Evolutionary conservation across 2,329 filamentous ascomycete species (phyloP).

Genomic region (Talaromyces piceae): DNA sequence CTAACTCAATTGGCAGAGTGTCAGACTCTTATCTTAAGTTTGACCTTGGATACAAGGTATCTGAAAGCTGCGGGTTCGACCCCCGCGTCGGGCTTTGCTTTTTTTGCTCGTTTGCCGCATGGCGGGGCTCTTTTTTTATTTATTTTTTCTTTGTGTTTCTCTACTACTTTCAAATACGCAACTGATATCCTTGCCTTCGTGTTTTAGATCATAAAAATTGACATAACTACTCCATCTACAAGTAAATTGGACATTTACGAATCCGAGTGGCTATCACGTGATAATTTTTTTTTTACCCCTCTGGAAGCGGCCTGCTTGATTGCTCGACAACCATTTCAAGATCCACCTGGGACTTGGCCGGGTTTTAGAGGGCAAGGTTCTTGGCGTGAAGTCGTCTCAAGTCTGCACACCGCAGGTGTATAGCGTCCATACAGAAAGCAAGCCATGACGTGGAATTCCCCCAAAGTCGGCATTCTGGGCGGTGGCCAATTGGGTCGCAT

Average conservation of each 20-base stretch:
- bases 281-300: neutral
- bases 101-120: neutral
- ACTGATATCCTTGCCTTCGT: too few species aligned
- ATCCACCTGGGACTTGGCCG: slow-evolving; percentile 5
- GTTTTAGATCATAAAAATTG: too few species aligned
- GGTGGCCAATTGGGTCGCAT: slow-evolving; percentile 81
- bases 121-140: neutral
- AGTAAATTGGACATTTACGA: too few species aligned
- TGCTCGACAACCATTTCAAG: slow-evolving; percentile 4
- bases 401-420: too few species aligned
- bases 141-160: neutral
- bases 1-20: neutral
- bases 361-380: neutral
- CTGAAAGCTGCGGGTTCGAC: neutral
- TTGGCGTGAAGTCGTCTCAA: neutral
- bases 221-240: neutral
- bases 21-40: neutral
- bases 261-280: neutral
- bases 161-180: too few species aligned
- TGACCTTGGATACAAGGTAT: neutral
- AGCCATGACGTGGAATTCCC: slow-evolving; percentile 32
- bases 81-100: neutral
- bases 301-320: neutral
- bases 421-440: too few species aligned
- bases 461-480: slow-evolving; percentile 46